phyloP scores from a whole-genome alignment of 352 stramenopile species.

The Globisporangium splendens region DNA sequence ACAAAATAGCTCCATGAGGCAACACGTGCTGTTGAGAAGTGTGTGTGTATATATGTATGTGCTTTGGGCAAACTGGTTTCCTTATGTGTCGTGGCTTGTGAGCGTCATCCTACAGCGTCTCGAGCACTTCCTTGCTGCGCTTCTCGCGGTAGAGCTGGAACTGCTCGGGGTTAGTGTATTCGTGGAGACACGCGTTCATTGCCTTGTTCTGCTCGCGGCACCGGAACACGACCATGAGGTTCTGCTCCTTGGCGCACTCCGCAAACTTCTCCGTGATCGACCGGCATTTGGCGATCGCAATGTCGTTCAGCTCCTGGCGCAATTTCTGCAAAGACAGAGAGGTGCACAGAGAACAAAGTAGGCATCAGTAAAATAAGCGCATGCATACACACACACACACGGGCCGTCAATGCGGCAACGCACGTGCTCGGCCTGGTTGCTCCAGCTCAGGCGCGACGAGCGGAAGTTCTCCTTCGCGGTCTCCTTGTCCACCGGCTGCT shows the following conservation, averaged over 20 bases:
- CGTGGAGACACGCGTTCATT: slow-evolving; percentile 78
- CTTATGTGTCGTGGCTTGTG: background rate
- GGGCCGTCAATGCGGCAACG: slow-evolving; percentile 12
- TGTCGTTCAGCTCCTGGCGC: slow-evolving; percentile 78
- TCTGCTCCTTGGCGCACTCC: slow-evolving; percentile 60
- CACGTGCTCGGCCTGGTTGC: slow-evolving; percentile 81
- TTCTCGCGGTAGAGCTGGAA: slow-evolving; percentile 68
- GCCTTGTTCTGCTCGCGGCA: slow-evolving; percentile 70
- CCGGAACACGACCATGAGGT: slow-evolving; percentile 67
- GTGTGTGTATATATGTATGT: background rate
- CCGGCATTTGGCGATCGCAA: slow-evolving; percentile 76
- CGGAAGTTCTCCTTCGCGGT: slow-evolving; percentile 68
- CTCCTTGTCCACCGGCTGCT: slow-evolving; percentile 66
- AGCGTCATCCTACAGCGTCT: slow-evolving; percentile 10
- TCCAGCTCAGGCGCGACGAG: slow-evolving; percentile 76
- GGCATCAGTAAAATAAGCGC: slow-evolving; percentile 1
- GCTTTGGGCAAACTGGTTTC: background rate
- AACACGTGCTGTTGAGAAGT: background rate
- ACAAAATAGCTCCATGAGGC: too few relatives aligned
- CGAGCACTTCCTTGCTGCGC: slow-evolving; percentile 48
- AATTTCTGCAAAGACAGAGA: slow-evolving; percentile 45
- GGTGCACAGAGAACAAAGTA: too few relatives aligned
- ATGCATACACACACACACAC: background rate
- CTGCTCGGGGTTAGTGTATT: slow-evolving; percentile 75
- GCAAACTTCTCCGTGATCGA: slow-evolving; percentile 54